Percentiles rank a stretch among this genome's conserved stretches.
phyloP scores from a whole-genome alignment of 164 flowering plant genomes.

The Brasenia schreberi region DNA sequence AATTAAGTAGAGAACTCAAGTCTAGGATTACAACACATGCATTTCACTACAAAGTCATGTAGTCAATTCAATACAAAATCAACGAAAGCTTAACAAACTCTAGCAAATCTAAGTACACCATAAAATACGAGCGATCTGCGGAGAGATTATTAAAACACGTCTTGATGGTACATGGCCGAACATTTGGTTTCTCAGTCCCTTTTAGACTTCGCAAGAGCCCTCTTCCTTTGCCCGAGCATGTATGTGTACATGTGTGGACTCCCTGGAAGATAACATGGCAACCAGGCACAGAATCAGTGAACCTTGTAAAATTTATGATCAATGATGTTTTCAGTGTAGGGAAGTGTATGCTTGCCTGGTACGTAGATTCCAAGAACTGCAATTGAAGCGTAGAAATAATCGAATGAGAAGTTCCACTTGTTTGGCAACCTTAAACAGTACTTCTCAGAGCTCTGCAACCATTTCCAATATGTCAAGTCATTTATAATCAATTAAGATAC shows the following conservation, averaged over 20 bases:
- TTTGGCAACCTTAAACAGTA: constrained; percentile 64
- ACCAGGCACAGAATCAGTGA: not conserved
- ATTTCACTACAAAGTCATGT: too few relatives aligned
- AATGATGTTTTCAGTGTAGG: not conserved
- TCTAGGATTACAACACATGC: too few relatives aligned
- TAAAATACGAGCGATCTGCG: too few relatives aligned
- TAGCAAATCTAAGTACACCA: too few relatives aligned
- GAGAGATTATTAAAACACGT: too few relatives aligned
- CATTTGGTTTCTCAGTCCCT: constrained; percentile 21
- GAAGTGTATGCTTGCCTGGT: constrained; percentile 32
- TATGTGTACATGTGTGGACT: constrained; percentile 63
- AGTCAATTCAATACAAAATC: too few relatives aligned
- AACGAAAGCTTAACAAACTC: too few relatives aligned
- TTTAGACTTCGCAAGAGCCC: constrained; percentile 59
- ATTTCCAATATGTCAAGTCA: not conserved
- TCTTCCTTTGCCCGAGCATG: constrained; percentile 71
- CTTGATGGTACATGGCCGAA: too few relatives aligned
- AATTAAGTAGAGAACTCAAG: too few relatives aligned
- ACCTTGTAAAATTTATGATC: not conserved
- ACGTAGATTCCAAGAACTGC: constrained; percentile 37
- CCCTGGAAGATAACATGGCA: constrained; percentile 27
- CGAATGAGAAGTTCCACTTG: constrained; percentile 72
- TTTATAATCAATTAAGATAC: too few relatives aligned
- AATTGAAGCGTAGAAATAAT: constrained; percentile 45
- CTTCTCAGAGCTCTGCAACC: constrained; percentile 51